Percentiles rank a stretch among this genome's conserved stretches.
Conservation (phyloP, 306 rosid species). For the Cyamopsis tetragonoloba region DNA sequence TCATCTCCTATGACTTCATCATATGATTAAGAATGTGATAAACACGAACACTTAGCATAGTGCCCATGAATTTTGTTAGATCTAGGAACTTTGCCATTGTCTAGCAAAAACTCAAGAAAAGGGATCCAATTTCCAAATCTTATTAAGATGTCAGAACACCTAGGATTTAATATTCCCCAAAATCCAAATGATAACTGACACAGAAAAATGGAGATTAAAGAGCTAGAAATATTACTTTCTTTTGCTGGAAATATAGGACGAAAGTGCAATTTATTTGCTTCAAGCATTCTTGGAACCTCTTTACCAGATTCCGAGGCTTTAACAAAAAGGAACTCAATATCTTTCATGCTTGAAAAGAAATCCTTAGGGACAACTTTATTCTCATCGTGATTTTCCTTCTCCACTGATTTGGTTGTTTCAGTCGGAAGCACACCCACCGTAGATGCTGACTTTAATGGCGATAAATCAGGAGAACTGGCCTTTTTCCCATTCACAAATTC, state of each 20-base stretch:
- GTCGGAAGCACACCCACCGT: slow-evolving; percentile 29
- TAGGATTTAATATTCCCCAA: neutral
- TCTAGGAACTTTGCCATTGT: neutral
- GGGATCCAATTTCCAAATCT: neutral
- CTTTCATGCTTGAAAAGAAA: slow-evolving; percentile 70
- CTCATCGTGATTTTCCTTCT: slow-evolving; percentile 48
- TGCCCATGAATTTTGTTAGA: neutral
- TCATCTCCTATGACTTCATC: neutral
- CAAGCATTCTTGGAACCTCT: slow-evolving; percentile 95
- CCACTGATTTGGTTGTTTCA: slow-evolving; percentile 34
- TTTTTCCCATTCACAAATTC: slow-evolving; percentile 48
- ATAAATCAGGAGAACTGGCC: slow-evolving; percentile 38
- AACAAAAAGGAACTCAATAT: slow-evolving; percentile 59
- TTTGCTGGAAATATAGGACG: slow-evolving; percentile 61
- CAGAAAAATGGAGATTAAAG: slow-evolving; percentile 3
- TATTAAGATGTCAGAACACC: slow-evolving; percentile 6
- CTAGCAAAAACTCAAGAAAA: neutral
- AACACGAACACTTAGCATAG: neutral
- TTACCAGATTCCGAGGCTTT: slow-evolving; percentile 76
- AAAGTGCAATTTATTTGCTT: slow-evolving; percentile 79
- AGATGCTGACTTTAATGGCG: slow-evolving; percentile 37
- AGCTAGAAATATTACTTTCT: slow-evolving; percentile 58
- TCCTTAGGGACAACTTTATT: slow-evolving; percentile 65
- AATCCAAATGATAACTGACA: slow-evolving; percentile 14
- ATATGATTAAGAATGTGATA: neutral